Evolutionary conservation across 768 basidiomycete species (phyloP), one percentile per base, ranked within the genome.

Genomic region (Fistulinella prunicolor): DNA sequence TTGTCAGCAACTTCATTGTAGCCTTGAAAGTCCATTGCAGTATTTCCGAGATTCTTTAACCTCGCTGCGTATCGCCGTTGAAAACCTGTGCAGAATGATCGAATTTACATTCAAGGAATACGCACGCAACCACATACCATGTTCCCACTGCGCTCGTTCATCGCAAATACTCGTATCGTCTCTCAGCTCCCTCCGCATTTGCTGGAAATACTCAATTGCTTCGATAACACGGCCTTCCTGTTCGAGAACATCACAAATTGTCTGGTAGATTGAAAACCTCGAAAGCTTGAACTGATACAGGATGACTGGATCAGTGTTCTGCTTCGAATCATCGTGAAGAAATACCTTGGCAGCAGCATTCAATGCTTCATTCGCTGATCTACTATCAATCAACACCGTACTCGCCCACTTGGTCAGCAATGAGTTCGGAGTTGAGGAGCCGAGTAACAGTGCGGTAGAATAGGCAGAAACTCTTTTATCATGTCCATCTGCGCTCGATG

Each of bases 351-450:
- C 6, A 2, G 53, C 30, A 6, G 21, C 32, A n/a, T 1, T 17
- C 13, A 53, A 13, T 9, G 8, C 47, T 9, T 53, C n/a, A 4
- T 19, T 38, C 3, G 10, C 16, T 5, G 53, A n/a, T n/a, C n/a
- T 26, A 16, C 39, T 7, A 17, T n/a, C 35, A 7, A 9, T 16
- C 17, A 57, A 14, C 28, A 20, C 21, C 1, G n/a, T 16, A 2
- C 6, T 24, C 12, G 17, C 42, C 55, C 56, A 57, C 28, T 57
- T 57, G 3, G 3, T 9, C 0, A 57, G 14, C 10, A 57, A 3
- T 12, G n/a, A 6, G 2, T 38, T 19, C 3, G 47, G 22, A 4
- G 3, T 20, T 10, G 47, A 16, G 6, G 46, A 35, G 28, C 29
- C 7, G 16, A 57, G 38, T 0, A 23, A 35, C 7, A 57, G 17